A percentile compares a stretch with the other conserved stretches of the same genome.
These are phyloP conservation scores for Plasmodium falciparum DNA, from an alignment of 169 alveolate genomes.

Conservation along the genomic window DNA sequence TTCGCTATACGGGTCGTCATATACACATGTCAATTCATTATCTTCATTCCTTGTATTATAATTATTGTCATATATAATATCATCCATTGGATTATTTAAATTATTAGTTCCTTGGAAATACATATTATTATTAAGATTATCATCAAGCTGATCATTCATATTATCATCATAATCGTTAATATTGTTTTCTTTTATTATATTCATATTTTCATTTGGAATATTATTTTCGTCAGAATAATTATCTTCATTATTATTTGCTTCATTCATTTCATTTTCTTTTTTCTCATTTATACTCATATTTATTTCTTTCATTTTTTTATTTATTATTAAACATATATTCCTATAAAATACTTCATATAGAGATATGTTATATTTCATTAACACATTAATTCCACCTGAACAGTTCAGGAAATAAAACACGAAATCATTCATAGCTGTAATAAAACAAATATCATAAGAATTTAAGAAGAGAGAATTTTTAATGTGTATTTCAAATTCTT, in stretches of 20 bases:
- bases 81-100: not conserved
- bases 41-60: not conserved
- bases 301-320: constrained; percentile 72
- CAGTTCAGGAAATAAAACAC: constrained; percentile 72
- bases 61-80: not conserved
- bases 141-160: constrained; percentile 2
- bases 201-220: not conserved
- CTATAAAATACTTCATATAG: constrained; percentile 42
- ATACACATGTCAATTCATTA: constrained; percentile 17
- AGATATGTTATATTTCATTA: constrained; percentile 36
- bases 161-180: not conserved
- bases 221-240: not conserved
- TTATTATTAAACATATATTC: constrained; percentile 72
- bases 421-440: constrained; percentile 70
- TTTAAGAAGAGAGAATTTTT: constrained; percentile 47
- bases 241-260: constrained; percentile 1
- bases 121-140: constrained; percentile 6
- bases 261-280: constrained; percentile 4
- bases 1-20: constrained; percentile 61
- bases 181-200: not conserved
- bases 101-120: no score
- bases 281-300: constrained; percentile 24
- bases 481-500: constrained; percentile 67
- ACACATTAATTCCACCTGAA: constrained; percentile 76
- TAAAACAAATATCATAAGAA: constrained; percentile 72